Evolutionary conservation across 331 rosid genomes (phyloP).

Genomic region (Ulmus americana): DNA sequence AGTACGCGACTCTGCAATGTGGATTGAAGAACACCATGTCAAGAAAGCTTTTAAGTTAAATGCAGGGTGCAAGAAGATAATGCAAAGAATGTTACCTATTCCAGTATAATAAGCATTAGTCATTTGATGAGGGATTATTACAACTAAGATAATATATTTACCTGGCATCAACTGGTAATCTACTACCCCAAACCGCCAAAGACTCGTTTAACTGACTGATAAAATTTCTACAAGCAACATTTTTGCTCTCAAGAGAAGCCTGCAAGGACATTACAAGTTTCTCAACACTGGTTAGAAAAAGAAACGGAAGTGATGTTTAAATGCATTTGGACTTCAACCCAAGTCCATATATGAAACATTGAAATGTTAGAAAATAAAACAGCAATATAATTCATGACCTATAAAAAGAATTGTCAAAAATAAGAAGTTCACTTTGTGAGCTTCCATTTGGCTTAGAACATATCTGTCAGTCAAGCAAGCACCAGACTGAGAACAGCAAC

Average conservation of each 20-base stretch:
- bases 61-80: too few species aligned
- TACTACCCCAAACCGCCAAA: constrained; percentile 73
- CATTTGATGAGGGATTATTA: not conserved
- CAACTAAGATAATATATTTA: constrained; percentile 20
- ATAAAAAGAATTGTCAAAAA: not conserved
- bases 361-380: not conserved
- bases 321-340: not conserved
- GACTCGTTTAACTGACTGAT: constrained; percentile 66
- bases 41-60: not conserved
- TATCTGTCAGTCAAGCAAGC: not conserved
- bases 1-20: constrained; percentile 58
- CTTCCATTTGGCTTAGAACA: not conserved
- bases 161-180: constrained; percentile 78
- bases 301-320: not conserved
- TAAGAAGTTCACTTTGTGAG: not conserved
- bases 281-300: constrained; percentile 10
- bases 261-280: constrained; percentile 32
- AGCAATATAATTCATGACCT: not conserved
- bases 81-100: too few species aligned
- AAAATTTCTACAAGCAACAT: constrained; percentile 54
- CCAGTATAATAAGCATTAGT: too few species aligned
- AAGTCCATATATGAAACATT: too few species aligned
- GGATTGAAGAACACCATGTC: constrained; percentile 10
- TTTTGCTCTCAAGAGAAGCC: constrained; percentile 78
- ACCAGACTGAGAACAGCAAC: constrained; percentile 3